A percentile compares a stretch with the other conserved stretches of the same genome.
These are phyloP conservation scores for Geotrichum ghanense DNA, from an alignment of 805 yeast species.

Conservation along the genomic window DNA sequence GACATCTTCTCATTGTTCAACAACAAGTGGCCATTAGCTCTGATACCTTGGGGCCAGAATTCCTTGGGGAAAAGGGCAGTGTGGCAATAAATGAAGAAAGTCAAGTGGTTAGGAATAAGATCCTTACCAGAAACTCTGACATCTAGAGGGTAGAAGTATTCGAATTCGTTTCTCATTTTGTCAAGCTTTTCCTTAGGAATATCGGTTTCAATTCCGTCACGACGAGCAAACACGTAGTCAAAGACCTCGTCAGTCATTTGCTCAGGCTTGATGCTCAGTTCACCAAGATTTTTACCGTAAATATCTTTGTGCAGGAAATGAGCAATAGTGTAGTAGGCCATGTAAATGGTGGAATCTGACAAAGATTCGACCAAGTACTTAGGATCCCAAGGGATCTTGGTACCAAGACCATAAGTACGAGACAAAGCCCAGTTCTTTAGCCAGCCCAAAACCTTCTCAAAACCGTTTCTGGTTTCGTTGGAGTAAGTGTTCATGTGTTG, in stretches of 20 bases:
- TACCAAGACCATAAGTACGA: slow-evolving; percentile 92
- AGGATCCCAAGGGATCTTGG: slow-evolving; percentile 94
- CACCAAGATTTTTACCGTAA: slow-evolving; percentile 68
- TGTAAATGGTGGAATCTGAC: slow-evolving; percentile 92
- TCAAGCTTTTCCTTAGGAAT: slow-evolving; percentile 60
- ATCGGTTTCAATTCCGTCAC: slow-evolving; percentile 40
- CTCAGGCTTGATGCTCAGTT: slow-evolving; percentile 62
- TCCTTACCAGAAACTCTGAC: slow-evolving; percentile 91
- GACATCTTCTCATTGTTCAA: slow-evolving; percentile 97
- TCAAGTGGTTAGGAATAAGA: slow-evolving; percentile 92
- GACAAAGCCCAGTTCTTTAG: slow-evolving; percentile 97
- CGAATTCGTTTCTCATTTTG: slow-evolving; percentile 82
- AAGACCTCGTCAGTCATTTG: slow-evolving; percentile 89
- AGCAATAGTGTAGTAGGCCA: slow-evolving; percentile 84
- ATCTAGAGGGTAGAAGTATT: slow-evolving; percentile 93
- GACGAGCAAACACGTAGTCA: slow-evolving; percentile 76
- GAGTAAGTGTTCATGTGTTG: slow-evolving; percentile 65
- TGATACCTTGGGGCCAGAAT: slow-evolving; percentile 89
- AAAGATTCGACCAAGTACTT: slow-evolving; percentile 86
- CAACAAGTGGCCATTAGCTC: slow-evolving; percentile 92
- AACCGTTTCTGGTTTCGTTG: slow-evolving; percentile 78
- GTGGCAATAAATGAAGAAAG: slow-evolving; percentile 88
- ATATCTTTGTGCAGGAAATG: slow-evolving; percentile 80
- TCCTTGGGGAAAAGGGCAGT: slow-evolving; percentile 85
- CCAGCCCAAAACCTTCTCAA: slow-evolving; percentile 93